phyloP scores from a whole-genome alignment of 1,284 basidiomycete species.

The Moniliella sp. region DNA sequence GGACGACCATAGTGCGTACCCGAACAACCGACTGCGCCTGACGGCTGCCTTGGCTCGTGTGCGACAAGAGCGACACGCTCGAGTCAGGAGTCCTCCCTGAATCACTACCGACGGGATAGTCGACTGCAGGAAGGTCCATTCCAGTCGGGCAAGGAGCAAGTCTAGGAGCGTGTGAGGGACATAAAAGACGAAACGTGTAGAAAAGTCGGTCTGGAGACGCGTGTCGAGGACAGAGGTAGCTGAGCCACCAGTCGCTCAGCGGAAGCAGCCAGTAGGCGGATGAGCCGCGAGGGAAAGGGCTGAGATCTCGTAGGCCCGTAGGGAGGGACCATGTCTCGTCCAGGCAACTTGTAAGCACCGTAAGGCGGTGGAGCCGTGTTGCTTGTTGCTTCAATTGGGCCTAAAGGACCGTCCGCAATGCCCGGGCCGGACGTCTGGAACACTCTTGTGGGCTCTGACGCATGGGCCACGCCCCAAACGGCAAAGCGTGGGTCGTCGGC shows the following conservation, averaged over 20 bases:
- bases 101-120: conserved; percentile 11
- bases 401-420: neutral
- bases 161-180: conserved; percentile 10
- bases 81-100: too few species aligned
- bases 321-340: neutral
- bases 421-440: conserved; percentile 5
- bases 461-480: conserved; percentile 13
- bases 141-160: conserved; percentile 18
- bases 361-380: conserved; percentile 1
- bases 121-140: conserved; percentile 12
- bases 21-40: conserved; percentile 18
- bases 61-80: too few species aligned
- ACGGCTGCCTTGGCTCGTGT: too few species aligned
- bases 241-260: conserved; percentile 17
- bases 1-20: conserved; percentile 20
- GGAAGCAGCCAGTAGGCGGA: conserved; percentile 14
- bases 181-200: conserved; percentile 17
- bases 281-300: conserved; percentile 3
- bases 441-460: conserved; percentile 4
- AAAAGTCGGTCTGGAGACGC: conserved; percentile 16
- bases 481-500: conserved; percentile 22
- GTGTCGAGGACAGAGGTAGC: conserved; percentile 23
- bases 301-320: neutral
- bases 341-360: neutral
- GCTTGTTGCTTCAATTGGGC: conserved; percentile 1